Evolutionary conservation across 2,329 filamentous ascomycete species (phyloP), one percentile per base, ranked within the genome.

Genomic region (Trichophyton schoenleinii): DNA sequence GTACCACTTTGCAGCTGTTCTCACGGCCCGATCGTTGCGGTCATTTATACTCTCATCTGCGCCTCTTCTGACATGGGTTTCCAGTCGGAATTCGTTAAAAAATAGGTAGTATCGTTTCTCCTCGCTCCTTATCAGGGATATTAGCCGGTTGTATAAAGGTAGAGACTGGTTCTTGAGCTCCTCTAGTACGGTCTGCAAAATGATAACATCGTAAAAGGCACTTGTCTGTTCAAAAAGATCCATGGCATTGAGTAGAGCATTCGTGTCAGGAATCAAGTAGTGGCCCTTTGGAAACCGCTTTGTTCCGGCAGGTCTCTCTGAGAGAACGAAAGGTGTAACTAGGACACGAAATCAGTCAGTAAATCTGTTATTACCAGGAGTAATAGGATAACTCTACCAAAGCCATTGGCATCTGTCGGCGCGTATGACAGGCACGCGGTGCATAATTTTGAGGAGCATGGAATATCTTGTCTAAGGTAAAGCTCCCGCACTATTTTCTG

Each of bases 71-170:
- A 96, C 83, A 70, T 96, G 88, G 0, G 94, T 99, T 74, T 99
- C 95, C 44, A 91, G 79, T 59, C 92, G 84, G 71, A 99, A 99
- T 69, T 99, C 94, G 73, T 99, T 99, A 83, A 97, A 97, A 73
- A 99, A 99, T 59, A 99, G 89, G 70, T 97, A 96, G 72, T 96
- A 97, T 60, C 92, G 85, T 79, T 99, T 99, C 66, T 95, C 91
- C 68, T 96, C 91, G 70, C 92, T 96, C 75, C 92, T 95, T 44
- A 91, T 95, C 65, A 99, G 79, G 22, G 88, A 86, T 66, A 97
- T 84, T 58, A 99, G 79, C 44, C 94, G 88, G 73, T 96, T 96
- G 78, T 97, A 99, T 42, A 99, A 83, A 48, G 94, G 94, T 64
- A 97, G 76, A 11, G 92, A 97, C 67, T 91, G 85, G 73, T 96